Evolutionary conservation across 2,329 filamentous ascomycete genomes (phyloP), one percentile per base, ranked within the genome.

Genomic region (Chaetomium sp.): DNA sequence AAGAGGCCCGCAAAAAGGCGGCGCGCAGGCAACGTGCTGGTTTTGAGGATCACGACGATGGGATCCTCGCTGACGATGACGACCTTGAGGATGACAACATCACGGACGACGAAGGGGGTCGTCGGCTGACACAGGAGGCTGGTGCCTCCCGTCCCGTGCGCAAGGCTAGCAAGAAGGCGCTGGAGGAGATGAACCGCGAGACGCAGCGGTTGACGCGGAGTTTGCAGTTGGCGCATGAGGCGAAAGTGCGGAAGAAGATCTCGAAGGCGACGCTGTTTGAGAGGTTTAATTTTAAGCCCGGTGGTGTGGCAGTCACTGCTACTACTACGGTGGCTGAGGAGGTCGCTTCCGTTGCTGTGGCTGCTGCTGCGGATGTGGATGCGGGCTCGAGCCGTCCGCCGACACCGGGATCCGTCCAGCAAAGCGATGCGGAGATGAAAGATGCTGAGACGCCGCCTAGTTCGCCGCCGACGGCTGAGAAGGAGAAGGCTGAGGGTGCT

Each of bases 111-210:
- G 83, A 84, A 33, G 80, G 76, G 42, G 85, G 79, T n/a, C 77
- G 76, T 44, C 82, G 76, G 59, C 74, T 94, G 45, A 88, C 87
- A 0, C 88, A 91, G 66, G 75, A 80, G 41, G 77, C 79, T 36
- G 74, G 80, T 33, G 45, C 47, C 2, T 53, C 57, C 1, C 64
- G 65, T 4, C 83, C 86, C 4, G 86, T 90, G 8, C 82, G 94
- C 10, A 95, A 94, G 68, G 91, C 94, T 0, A 92, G 91, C 74
- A 97, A 92, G 74, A 96, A 91, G 72, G 94, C 94, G 0, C 70
- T 96, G 43, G 89, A 96, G 68, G 92, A 97, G 63, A 96, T 99
- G 87, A 87, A 88, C 64, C 83, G 90, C 56, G 94, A 99, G 71
- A 96, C 92, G 1, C 94, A 99, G 73, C 84, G 94, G 35, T 82